A percentile compares a stretch with the other conserved stretches of the same genome.
These are phyloP conservation scores for Aspergillus avenaceus DNA, from an alignment of 495 filamentous ascomycete species.

Conservation along the genomic window DNA sequence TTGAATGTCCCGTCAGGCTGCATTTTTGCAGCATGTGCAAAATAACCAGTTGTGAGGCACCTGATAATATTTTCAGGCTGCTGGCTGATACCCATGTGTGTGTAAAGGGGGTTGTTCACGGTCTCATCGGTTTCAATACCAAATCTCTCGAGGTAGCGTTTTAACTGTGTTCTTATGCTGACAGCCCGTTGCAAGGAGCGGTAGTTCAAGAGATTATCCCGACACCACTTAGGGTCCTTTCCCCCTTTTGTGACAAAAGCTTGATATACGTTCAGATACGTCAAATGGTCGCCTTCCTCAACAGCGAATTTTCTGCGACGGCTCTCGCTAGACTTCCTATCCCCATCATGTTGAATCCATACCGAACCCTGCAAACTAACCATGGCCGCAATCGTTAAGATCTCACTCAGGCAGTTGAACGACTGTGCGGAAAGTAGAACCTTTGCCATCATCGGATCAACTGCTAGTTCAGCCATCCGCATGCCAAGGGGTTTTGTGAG, in stretches of 20 bases:
- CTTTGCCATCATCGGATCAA: constrained; percentile 96
- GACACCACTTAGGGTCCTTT: constrained; percentile 83
- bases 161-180: constrained; percentile 81
- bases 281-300: constrained; percentile 94
- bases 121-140: constrained; percentile 67
- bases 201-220: constrained; percentile 81
- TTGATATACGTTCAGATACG: constrained; percentile 90
- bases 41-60: constrained; percentile 88
- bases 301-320: constrained; percentile 79
- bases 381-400: constrained; percentile 93
- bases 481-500: constrained; percentile 82
- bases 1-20: constrained; percentile 88
- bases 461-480: constrained; percentile 90
- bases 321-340: constrained; percentile 68
- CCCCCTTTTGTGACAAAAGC: constrained; percentile 82
- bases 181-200: constrained; percentile 77
- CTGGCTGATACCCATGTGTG: constrained; percentile 31
- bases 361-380: constrained; percentile 76
- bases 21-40: constrained; percentile 95
- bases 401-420: constrained; percentile 79
- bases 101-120: constrained; percentile 26
- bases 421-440: constrained; percentile 72
- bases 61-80: constrained; percentile 72
- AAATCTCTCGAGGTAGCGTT: constrained; percentile 82
- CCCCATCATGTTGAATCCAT: constrained; percentile 75